Conservation (phyloP, 495 filamentous ascomycete species). For the Parmelia sp. region DNA sequence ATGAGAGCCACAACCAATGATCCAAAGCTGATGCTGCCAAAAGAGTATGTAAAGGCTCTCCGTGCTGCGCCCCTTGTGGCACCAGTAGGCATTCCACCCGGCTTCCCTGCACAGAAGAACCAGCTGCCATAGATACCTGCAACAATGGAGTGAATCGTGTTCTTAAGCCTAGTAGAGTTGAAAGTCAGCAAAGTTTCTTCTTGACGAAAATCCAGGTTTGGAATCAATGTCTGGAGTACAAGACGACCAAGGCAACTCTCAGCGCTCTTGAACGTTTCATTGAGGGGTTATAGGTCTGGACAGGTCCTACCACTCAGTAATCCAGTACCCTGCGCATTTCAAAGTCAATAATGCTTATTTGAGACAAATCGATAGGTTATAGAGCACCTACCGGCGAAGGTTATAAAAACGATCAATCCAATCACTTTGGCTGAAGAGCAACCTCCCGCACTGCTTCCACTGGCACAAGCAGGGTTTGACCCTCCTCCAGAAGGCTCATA, state of each 20-base stretch:
- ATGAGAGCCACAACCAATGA: conserved; percentile 83
- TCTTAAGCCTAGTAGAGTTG: conserved; percentile 51
- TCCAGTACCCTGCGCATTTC: conserved; percentile 60
- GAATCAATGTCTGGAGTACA: background rate
- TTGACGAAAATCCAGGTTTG: background rate
- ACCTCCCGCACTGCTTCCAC: conserved; percentile 48
- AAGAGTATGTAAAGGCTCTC: conserved; percentile 74
- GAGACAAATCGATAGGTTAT: background rate
- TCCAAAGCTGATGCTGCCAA: conserved; percentile 82
- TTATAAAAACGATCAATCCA: conserved; percentile 77
- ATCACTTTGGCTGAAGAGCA: conserved; percentile 73
- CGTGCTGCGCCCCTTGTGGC: conserved; percentile 59
- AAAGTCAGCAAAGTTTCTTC: background rate
- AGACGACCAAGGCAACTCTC: background rate
- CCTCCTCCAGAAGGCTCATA: conserved; percentile 54
- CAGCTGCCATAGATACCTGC: conserved; percentile 86
- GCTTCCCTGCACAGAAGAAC: conserved; percentile 72
- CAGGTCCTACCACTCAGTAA: conserved; percentile 59
- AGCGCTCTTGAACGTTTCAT: background rate
- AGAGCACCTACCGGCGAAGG: conserved; percentile 51
- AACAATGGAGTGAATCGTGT: conserved; percentile 81
- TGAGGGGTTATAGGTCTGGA: background rate
- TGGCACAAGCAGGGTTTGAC: conserved; percentile 57
- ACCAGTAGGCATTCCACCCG: conserved; percentile 57
- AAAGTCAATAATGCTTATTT: background rate